Evolutionary conservation across 2,329 filamentous ascomycete species (phyloP).

Genomic region (Penicillium janthinellum): DNA sequence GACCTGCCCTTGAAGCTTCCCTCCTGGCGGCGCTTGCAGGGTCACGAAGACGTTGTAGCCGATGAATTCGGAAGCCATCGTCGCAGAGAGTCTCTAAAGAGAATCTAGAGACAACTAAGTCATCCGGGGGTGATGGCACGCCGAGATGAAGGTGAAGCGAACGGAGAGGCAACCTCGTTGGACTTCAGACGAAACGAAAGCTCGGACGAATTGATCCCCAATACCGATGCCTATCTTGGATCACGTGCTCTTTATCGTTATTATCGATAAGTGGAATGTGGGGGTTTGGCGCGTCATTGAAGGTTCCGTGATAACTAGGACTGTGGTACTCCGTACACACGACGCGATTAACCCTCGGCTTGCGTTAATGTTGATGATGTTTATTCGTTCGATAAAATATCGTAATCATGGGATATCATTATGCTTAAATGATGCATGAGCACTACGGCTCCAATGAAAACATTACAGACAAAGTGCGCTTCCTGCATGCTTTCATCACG

Average conservation of each 20-base stretch:
- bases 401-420: conserved; percentile 7
- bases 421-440: conserved; percentile 6
- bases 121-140: not conserved
- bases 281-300: not conserved
- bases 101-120: not conserved
- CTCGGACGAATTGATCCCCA: conserved; percentile 20
- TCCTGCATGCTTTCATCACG: conserved; percentile 11
- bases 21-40: conserved; percentile 65
- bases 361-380: not conserved
- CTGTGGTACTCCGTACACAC: not conserved
- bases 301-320: not conserved
- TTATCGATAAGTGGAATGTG: conserved; percentile 30
- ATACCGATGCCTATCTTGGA: not conserved
- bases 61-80: conserved; percentile 71
- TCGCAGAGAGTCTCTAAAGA: conserved; percentile 18
- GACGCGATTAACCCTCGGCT: not conserved
- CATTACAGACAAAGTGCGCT: not conserved
- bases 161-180: conserved; percentile 5
- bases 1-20: conserved; percentile 69
- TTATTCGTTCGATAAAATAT: not conserved
- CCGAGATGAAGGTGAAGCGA: not conserved
- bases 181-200: conserved; percentile 20
- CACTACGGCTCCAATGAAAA: conserved; percentile 1
- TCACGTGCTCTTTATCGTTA: conserved; percentile 25
- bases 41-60: conserved; percentile 76